Evolutionary conservation across 768 basidiomycete species (phyloP), one percentile per base, ranked within the genome.

Genomic region (Tylopilus felleus): DNA sequence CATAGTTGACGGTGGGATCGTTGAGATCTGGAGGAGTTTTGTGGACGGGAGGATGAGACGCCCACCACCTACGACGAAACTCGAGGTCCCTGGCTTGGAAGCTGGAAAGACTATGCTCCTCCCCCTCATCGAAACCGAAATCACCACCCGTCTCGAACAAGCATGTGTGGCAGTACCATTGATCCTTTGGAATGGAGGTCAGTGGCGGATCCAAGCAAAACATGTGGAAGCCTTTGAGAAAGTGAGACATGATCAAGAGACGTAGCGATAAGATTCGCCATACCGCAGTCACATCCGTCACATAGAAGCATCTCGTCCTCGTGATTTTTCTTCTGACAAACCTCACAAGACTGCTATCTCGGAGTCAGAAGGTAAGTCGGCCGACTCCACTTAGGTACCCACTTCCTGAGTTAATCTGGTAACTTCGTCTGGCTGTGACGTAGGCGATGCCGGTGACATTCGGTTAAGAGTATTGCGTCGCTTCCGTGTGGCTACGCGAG

Each of bases 41-140:
- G 31, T 67, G 62, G 31, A 63, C 54, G 2, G 88, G 88, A 9
- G 84, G 82, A 69, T 94, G 93, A 4, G 80, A 76, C 54, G 85
- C 77, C 70, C 95, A 96, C 94, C 95, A 99, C 56, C 86, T 75
- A 48, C 84, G 80, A 55, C 93, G 83, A 72, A 99, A 99, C 62
- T 90, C 92, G 22, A 79, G 76, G 65, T 97, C 97, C 33, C 95
- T 83, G 42, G 88, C 89, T 63, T 94, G 93, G 73, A 98, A 98
- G 64, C 85, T 93, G 25, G 89, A 81, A 36, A 99, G 79, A 56
- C 85, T 84, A 70, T 99, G 97, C 60, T 98, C 96, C 71, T 98
- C 88, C 38, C 97, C 97, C 65, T 98, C 95, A 63, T 98, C 97
- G 64, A 98, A 99, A 28, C 97, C 97, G 63, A 91, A 99, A 72